Evolutionary conservation across 345 rosid species (phyloP).

Genomic region (Mangifera indica): DNA sequence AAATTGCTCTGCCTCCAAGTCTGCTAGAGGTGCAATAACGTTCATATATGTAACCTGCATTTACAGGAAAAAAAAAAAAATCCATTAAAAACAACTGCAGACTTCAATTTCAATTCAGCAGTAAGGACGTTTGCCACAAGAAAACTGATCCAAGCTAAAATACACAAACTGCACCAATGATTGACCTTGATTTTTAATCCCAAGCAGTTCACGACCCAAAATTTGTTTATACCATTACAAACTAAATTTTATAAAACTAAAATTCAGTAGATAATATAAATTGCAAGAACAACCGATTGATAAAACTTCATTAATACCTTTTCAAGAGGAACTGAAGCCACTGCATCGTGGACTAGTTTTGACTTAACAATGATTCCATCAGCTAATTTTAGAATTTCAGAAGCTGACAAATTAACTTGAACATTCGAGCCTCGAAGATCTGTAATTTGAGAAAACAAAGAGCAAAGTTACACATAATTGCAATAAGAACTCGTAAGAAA

Average conservation of each 20-base stretch:
- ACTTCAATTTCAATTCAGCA: not conserved
- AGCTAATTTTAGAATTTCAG: constrained; percentile 67
- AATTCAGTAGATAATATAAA: not conserved
- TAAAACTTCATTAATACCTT: constrained; percentile 42
- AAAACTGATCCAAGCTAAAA: not conserved
- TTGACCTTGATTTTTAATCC: not conserved
- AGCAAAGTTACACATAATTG: not conserved
- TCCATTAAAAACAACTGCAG: not conserved
- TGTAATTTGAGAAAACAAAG: constrained; percentile 21
- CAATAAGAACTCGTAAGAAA: not conserved
- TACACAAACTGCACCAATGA: not conserved
- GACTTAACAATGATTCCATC: constrained; percentile 63
- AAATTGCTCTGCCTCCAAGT: constrained; percentile 70
- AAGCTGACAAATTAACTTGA: constrained; percentile 61
- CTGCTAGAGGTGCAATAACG: constrained; percentile 67
- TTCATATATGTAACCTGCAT: constrained; percentile 73
- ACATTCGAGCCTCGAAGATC: constrained; percentile 72
- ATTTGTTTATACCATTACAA: not conserved
- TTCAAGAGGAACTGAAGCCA: constrained; percentile 76
- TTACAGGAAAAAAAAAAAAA: not conserved
- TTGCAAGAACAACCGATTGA: not conserved
- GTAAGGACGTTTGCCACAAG: not conserved
- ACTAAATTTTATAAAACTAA: too few relatives aligned
- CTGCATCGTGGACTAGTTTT: constrained; percentile 63
- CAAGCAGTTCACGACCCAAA: not conserved